Percentiles rank a stretch among this genome's conserved stretches.
Evolutionary conservation across 2,329 filamentous ascomycete species (phyloP).

Genomic region (Aspergillus arachidicola): DNA sequence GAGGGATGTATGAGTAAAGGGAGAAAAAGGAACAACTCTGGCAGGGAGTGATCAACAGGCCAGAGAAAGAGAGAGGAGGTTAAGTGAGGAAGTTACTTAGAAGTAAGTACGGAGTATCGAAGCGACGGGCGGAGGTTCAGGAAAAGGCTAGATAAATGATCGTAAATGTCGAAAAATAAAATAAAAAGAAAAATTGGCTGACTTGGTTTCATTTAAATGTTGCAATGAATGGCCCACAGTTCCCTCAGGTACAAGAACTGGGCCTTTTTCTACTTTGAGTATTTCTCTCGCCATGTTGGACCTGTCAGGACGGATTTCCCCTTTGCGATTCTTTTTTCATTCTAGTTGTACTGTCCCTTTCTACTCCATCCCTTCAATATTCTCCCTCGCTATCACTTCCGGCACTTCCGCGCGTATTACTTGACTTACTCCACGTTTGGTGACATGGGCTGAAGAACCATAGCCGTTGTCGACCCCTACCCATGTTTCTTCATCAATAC

Average conservation of each 20-base stretch:
- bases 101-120: too few relatives aligned
- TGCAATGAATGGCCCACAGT: background rate
- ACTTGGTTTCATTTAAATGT: conserved; percentile 1
- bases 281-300: background rate
- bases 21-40: background rate
- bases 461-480: background rate
- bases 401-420: background rate
- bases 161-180: too few relatives aligned
- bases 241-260: background rate
- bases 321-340: too few relatives aligned
- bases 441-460: background rate
- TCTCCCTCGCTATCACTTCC: background rate
- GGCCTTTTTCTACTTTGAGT: background rate
- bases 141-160: background rate
- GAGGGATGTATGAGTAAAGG: conserved; percentile 7
- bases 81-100: background rate
- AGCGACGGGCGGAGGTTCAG: background rate
- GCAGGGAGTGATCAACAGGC: background rate
- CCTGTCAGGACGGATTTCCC: background rate
- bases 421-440: background rate
- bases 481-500: background rate
- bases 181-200: background rate
- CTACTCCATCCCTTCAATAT: background rate
- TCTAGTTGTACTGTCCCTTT: background rate
- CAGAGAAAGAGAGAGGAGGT: background rate